Conservation (phyloP, 1,139 yeast species). For the Yarrowia galli region DNA sequence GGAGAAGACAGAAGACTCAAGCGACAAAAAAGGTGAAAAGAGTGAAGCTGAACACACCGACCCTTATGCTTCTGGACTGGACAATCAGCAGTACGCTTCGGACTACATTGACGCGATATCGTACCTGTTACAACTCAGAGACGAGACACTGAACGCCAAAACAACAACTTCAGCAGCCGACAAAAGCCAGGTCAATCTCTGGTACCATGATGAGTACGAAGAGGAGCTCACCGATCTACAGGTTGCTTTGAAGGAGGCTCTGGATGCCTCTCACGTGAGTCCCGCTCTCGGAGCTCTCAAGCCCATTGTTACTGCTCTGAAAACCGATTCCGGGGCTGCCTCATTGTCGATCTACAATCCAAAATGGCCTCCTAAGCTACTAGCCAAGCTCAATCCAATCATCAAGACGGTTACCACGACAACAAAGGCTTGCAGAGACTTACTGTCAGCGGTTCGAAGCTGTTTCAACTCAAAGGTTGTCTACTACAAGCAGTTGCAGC, state of each 20-base stretch:
- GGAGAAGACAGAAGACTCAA: not conserved
- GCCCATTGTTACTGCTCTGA: not conserved
- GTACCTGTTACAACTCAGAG: slow-evolving; percentile 10
- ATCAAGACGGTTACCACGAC: not conserved
- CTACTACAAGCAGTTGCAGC: slow-evolving; percentile 84
- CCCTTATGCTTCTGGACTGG: slow-evolving; percentile 17
- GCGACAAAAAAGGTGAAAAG: not conserved
- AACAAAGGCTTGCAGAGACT: slow-evolving; percentile 1
- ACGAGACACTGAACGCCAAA: slow-evolving; percentile 24
- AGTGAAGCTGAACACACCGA: not conserved
- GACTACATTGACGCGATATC: slow-evolving; percentile 20
- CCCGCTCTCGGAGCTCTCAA: slow-evolving; percentile 8
- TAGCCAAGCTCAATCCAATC: slow-evolving; percentile 9
- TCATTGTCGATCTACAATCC: slow-evolving; percentile 8
- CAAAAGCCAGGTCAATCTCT: not conserved
- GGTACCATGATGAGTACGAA: slow-evolving; percentile 12
- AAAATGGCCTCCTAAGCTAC: slow-evolving; percentile 5
- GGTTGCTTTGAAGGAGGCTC: slow-evolving; percentile 40
- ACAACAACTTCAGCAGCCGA: not conserved
- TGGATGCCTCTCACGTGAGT: not conserved
- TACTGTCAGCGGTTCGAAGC: slow-evolving; percentile 57
- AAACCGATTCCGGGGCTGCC: slow-evolving; percentile 9
- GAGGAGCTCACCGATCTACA: slow-evolving; percentile 41
- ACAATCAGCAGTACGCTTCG: slow-evolving; percentile 4
- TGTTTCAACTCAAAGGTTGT: slow-evolving; percentile 79